Percentiles rank a stretch among this genome's conserved stretches.
These are phyloP conservation scores for Geoglossum glabrum DNA, from an alignment of 495 filamentous ascomycete genomes.

Conservation along the genomic window DNA sequence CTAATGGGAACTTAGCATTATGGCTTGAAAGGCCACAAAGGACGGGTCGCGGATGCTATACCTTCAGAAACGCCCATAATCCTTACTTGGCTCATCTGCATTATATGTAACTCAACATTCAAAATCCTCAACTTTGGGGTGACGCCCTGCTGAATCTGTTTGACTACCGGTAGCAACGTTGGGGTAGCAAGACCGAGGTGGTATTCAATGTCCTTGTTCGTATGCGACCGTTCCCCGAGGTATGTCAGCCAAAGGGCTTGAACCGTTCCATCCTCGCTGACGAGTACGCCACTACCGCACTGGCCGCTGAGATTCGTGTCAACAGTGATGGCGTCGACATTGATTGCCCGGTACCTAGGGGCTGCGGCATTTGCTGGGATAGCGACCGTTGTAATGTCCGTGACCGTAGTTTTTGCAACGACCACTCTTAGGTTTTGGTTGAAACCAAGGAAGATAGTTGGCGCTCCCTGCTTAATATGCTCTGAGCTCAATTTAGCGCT, in stretches of 20 bases:
- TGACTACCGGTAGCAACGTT: constrained; percentile 63
- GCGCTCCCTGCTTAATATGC: constrained; percentile 69
- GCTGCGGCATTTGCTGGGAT: constrained; percentile 83
- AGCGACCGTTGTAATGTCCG: constrained; percentile 91
- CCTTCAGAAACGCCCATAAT: constrained; percentile 87
- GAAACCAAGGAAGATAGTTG: constrained; percentile 90
- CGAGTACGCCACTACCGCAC: constrained; percentile 85
- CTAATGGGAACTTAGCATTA: constrained; percentile 11
- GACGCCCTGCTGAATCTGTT: constrained; percentile 60
- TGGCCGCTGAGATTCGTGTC: constrained; percentile 79
- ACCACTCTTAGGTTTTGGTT: constrained; percentile 90
- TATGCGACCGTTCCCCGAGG: constrained; percentile 66
- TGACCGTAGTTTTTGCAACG: constrained; percentile 83
- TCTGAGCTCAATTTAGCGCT: constrained; percentile 65
- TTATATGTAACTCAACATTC: constrained; percentile 80
- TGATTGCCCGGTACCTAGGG: constrained; percentile 87
- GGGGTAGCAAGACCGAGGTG: constrained; percentile 86
- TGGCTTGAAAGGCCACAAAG: background rate
- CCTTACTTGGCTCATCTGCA: constrained; percentile 93
- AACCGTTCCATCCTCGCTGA: constrained; percentile 75
- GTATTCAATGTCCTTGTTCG: constrained; percentile 84
- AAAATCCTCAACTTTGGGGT: constrained; percentile 71
- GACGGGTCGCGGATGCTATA: constrained; percentile 2
- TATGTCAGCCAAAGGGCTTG: constrained; percentile 94
- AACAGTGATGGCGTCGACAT: constrained; percentile 92